Conservation (phyloP, 306 rosid genomes). For the Cucurbita maxima region DNA sequence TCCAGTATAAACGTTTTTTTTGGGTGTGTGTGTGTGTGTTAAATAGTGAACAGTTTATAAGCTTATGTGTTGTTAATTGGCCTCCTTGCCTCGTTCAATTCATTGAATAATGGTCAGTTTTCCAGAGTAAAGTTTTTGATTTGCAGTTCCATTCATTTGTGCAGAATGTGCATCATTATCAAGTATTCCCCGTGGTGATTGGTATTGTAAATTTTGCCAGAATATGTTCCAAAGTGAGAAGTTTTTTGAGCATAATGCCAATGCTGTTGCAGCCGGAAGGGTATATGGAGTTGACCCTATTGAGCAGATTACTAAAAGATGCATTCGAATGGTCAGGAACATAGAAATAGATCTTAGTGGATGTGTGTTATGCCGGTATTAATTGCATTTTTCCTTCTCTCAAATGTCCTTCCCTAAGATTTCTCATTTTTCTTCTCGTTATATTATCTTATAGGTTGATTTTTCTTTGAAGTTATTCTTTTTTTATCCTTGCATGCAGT, state of each 20-base stretch:
- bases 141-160: conserved; percentile 16
- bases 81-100: background rate
- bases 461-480: background rate
- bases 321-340: conserved; percentile 82
- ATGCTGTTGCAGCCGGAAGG: conserved; percentile 94
- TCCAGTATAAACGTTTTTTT: background rate
- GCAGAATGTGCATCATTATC: conserved; percentile 86
- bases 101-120: background rate
- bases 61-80: background rate
- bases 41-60: background rate
- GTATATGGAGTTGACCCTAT: conserved; percentile 78
- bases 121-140: conserved; percentile 1
- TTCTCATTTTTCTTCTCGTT: conserved; percentile 9
- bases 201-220: conserved; percentile 89
- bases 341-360: conserved; percentile 75
- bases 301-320: conserved; percentile 71
- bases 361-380: conserved; percentile 88
- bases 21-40: background rate
- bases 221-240: conserved; percentile 58
- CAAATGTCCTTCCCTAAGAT: conserved; percentile 1
- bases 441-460: background rate
- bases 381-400: background rate
- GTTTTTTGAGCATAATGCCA: conserved; percentile 43
- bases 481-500: conserved; percentile 24
- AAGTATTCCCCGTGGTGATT: conserved; percentile 59